Evolutionary conservation across 495 filamentous ascomycete genomes (phyloP).

Genomic region (Bombardia bombarda): DNA sequence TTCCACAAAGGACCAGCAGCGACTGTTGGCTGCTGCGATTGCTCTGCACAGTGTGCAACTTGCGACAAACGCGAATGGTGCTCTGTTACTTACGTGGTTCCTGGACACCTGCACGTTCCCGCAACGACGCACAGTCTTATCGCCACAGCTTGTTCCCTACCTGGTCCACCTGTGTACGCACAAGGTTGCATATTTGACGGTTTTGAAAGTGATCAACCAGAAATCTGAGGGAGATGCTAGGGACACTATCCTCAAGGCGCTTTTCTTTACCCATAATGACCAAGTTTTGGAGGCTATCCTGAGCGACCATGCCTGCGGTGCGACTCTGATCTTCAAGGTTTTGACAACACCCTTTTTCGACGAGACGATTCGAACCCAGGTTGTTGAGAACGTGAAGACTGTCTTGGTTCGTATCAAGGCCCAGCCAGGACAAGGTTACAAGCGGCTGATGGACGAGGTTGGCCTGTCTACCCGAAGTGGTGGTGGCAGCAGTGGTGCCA

Average conservation of each 20-base stretch:
- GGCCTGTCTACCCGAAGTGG: conserved; percentile 58
- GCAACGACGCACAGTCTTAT: conserved; percentile 81
- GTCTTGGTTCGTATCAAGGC: conserved; percentile 87
- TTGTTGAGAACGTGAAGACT: conserved; percentile 83
- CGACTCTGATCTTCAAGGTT: conserved; percentile 96
- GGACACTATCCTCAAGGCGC: conserved; percentile 81
- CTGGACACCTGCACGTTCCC: conserved; percentile 97
- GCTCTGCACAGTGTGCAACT: conserved; percentile 93
- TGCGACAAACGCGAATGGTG: conserved; percentile 93
- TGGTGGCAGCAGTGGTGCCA: conserved; percentile 10
- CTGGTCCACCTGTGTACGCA: conserved; percentile 97
- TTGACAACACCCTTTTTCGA: conserved; percentile 97
- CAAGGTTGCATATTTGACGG: conserved; percentile 96
- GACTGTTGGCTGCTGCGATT: conserved; percentile 90
- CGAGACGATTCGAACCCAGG: conserved; percentile 76
- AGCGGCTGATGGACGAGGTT: conserved; percentile 96
- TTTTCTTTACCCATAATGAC: conserved; percentile 91
- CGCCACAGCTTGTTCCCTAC: conserved; percentile 87
- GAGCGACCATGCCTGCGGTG: conserved; percentile 83
- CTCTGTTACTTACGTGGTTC: conserved; percentile 93
- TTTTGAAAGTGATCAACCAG: conserved; percentile 97
- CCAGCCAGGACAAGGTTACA: conserved; percentile 91
- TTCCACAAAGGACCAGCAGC: conserved; percentile 88
- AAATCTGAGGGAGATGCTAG: conserved; percentile 88
- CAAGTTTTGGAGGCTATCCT: conserved; percentile 85